Evolutionary conservation across 306 rosid species (phyloP).

Genomic region (Phaseolus lunatus): DNA sequence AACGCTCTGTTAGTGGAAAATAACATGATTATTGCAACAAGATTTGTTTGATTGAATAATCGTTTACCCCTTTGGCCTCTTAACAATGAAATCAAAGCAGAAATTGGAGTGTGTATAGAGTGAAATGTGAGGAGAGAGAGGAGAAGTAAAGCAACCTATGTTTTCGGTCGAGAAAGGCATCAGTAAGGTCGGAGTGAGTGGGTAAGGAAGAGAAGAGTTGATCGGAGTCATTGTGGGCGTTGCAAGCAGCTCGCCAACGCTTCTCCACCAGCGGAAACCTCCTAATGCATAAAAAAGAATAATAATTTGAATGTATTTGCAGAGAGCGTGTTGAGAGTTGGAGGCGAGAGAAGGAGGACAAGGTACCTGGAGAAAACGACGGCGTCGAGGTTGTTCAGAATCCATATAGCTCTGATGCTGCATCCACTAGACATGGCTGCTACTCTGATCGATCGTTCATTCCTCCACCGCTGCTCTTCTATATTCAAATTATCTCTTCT

Average conservation of each 20-base stretch:
- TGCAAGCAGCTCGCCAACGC: conserved; percentile 82
- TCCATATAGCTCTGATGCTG: conserved; percentile 92
- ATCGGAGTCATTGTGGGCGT: conserved; percentile 45
- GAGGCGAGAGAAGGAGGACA: background rate
- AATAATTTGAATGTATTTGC: conserved; percentile 3
- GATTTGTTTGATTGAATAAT: conserved; percentile 1
- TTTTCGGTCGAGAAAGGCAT: conserved; percentile 72
- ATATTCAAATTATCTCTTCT: background rate
- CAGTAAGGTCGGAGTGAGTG: conserved; percentile 67
- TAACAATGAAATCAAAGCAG: conserved; percentile 4
- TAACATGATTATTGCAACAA: background rate
- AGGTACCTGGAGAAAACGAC: conserved; percentile 80
- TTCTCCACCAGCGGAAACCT: conserved; percentile 92
- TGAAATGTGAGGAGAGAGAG: background rate
- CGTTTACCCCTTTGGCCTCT: background rate
- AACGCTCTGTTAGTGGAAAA: background rate
- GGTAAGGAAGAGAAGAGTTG: conserved; percentile 60
- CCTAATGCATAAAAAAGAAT: conserved; percentile 51
- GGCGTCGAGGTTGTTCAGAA: conserved; percentile 82
- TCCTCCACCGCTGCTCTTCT: background rate
- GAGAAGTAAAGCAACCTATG: conserved; percentile 52
- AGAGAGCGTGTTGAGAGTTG: background rate
- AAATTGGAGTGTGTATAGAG: background rate
- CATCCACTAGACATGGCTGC: conserved; percentile 75
- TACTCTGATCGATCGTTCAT: background rate